Evolutionary conservation across 148 eudicot species (phyloP).

Genomic region (Nepenthes mirabilis): DNA sequence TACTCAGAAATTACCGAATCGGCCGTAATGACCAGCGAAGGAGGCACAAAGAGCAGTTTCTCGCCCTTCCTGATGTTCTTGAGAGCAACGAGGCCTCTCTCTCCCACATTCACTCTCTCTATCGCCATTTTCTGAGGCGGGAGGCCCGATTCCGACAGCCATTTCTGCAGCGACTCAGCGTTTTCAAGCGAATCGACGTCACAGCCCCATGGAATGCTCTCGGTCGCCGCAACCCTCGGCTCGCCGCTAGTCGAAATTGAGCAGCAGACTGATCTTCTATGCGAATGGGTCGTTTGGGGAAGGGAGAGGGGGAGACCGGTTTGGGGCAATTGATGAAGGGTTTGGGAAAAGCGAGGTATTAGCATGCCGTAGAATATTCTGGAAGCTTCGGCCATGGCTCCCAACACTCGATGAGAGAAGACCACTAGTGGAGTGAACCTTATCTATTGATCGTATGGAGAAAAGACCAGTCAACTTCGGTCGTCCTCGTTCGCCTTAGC

Average conservation of each 20-base stretch:
- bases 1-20: conserved; percentile 44
- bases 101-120: conserved; percentile 72
- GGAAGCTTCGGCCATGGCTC: conserved; percentile 48
- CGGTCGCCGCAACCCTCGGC: conserved; percentile 1
- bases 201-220: conserved; percentile 67
- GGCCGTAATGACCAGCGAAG: conserved; percentile 61
- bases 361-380: conserved; percentile 26
- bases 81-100: conserved; percentile 83
- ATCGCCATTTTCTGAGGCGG: conserved; percentile 83
- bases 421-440: conserved; percentile 10
- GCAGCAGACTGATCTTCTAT: conserved; percentile 18
- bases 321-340: background rate
- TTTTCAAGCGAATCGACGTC: conserved; percentile 72
- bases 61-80: conserved; percentile 80
- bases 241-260: conserved; percentile 28
- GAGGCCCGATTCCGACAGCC: conserved; percentile 58
- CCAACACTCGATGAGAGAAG: conserved; percentile 4
- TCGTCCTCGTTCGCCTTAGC: background rate
- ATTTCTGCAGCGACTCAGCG: conserved; percentile 55
- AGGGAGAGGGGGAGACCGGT: background rate
- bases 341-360: conserved; percentile 20
- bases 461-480: no score
- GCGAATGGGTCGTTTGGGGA: background rate
- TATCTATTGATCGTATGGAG: conserved; percentile 16
- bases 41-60: conserved; percentile 84